Conservation (phyloP, 176 grass and related monocot species). For the Aegilops sharonensis region DNA sequence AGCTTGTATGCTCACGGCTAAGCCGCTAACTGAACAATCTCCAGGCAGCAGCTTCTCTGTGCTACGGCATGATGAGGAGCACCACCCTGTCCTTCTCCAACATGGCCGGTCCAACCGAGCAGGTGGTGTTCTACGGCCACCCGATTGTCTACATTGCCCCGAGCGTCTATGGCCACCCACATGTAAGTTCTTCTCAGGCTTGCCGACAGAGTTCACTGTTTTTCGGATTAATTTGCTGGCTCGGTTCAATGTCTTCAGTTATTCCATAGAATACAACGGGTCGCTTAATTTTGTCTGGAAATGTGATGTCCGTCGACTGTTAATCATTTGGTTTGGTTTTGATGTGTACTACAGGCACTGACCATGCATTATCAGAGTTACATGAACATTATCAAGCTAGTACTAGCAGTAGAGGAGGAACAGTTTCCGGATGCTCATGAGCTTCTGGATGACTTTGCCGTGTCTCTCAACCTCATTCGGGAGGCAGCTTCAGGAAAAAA, state of each 20-base stretch:
- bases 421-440: slow-evolving; percentile 54
- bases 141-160: slow-evolving; percentile 74
- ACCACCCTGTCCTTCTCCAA: slow-evolving; percentile 86
- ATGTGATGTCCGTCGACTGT: not conserved
- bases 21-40: not conserved
- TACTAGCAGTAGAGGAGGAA: slow-evolving; percentile 58
- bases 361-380: slow-evolving; percentile 83
- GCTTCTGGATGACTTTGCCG: slow-evolving; percentile 64
- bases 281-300: not conserved
- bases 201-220: not conserved
- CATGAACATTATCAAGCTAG: slow-evolving; percentile 64
- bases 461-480: slow-evolving; percentile 59
- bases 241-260: not conserved
- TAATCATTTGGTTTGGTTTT: not conserved
- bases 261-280: not conserved
- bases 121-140: slow-evolving; percentile 64
- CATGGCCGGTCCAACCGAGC: slow-evolving; percentile 61
- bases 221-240: not conserved
- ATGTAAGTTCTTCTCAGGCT: slow-evolving; percentile 42
- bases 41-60: slow-evolving; percentile 56
- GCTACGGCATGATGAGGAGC: slow-evolving; percentile 47
- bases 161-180: slow-evolving; percentile 65
- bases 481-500: slow-evolving; percentile 34
- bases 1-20: too few species aligned
- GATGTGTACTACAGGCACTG: slow-evolving; percentile 49